Evolutionary conservation across 169 alveolate genomes (phyloP).

Genomic region (Cryptosporidium tyzzeri): DNA sequence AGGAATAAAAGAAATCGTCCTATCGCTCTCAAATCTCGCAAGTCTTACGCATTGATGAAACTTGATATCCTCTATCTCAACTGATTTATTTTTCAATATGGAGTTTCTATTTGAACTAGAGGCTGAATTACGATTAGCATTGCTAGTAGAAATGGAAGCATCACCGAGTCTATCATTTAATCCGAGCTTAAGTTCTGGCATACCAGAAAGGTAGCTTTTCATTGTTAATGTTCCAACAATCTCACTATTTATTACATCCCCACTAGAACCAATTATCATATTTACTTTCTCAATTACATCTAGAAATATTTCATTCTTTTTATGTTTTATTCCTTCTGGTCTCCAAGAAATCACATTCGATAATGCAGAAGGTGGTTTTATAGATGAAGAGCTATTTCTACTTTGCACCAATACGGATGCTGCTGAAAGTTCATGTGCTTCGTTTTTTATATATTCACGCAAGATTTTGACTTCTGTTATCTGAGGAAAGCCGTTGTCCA

Average conservation of each 20-base stretch:
- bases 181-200: conserved; percentile 99
- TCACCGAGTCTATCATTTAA: conserved; percentile 91
- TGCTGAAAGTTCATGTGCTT: conserved; percentile 86
- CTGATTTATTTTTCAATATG: conserved; percentile 84
- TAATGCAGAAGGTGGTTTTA: conserved; percentile 92
- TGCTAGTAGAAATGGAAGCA: conserved; percentile 82
- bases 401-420: conserved; percentile 64
- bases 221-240: conserved; percentile 95
- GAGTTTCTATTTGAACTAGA: conserved; percentile 24
- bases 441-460: conserved; percentile 94
- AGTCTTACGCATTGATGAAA: conserved; percentile 98
- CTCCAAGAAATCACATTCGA: conserved; percentile 95
- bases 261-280: conserved; percentile 86
- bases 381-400: conserved; percentile 74
- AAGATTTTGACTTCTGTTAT: conserved; percentile 93
- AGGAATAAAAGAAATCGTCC: conserved; percentile 97
- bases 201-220: conserved; percentile 97
- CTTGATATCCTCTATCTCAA: conserved; percentile 98
- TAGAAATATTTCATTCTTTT: conserved; percentile 97
- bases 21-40: conserved; percentile 94
- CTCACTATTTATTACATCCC: conserved; percentile 94
- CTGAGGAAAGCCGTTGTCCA: conserved; percentile 99
- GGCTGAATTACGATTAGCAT: conserved; percentile 21
- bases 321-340: conserved; percentile 97
- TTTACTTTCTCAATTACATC: conserved; percentile 98